Conservation (phyloP, 441 rosid species). For the Raphanus hybrid region DNA sequence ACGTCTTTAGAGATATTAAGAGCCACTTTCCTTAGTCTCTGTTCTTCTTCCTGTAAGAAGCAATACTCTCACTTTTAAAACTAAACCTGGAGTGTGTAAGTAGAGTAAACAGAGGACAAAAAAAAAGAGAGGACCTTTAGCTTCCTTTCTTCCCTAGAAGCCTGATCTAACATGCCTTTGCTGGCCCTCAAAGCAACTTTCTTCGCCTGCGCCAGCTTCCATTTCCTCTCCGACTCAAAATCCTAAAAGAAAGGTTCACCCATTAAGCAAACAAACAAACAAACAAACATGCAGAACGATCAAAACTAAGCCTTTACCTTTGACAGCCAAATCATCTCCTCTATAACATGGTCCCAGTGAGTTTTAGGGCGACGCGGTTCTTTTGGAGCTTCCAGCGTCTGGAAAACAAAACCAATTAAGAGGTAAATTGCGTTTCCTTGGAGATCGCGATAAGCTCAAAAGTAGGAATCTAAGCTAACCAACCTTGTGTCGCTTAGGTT, state of each 20-base stretch:
- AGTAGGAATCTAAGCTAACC: slow-evolving; percentile 19
- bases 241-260: slow-evolving; percentile 55
- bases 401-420: background rate
- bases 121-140: slow-evolving; percentile 64
- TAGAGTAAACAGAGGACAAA: background rate
- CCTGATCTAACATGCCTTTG: slow-evolving; percentile 96
- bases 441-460: background rate
- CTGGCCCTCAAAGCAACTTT: slow-evolving; percentile 96
- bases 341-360: slow-evolving; percentile 99
- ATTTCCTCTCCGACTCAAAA: slow-evolving; percentile 98
- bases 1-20: slow-evolving; percentile 93
- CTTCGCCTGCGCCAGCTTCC: slow-evolving; percentile 98
- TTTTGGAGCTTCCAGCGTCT: slow-evolving; percentile 97
- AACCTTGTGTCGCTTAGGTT: slow-evolving; percentile 92
- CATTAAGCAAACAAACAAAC: slow-evolving; percentile 41
- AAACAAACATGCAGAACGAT: slow-evolving; percentile 22
- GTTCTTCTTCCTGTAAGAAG: slow-evolving; percentile 90
- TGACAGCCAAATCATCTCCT: slow-evolving; percentile 98
- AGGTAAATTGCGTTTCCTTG: background rate
- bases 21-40: slow-evolving; percentile 84
- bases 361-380: slow-evolving; percentile 96
- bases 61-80: background rate
- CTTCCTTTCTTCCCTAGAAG: slow-evolving; percentile 94
- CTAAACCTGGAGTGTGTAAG: background rate
- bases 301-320: slow-evolving; percentile 57